phyloP scores from a whole-genome alignment of 192 early-diverging fungal species.

The Coemansia pectinata region DNA sequence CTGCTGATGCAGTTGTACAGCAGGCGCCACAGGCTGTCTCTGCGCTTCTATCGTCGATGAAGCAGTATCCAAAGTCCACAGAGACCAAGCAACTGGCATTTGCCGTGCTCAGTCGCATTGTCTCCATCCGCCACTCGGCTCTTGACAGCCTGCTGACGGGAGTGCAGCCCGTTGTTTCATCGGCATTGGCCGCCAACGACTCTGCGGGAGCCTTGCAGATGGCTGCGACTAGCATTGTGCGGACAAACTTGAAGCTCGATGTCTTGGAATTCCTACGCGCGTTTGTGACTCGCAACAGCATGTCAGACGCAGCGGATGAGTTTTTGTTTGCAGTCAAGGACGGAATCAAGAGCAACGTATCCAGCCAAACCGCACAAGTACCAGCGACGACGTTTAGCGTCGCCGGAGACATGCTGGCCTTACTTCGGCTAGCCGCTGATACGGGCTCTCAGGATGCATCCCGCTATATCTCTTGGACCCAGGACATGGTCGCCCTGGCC shows the following conservation, averaged over 20 bases:
- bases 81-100: constrained; percentile 53
- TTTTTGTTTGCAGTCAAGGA: constrained; percentile 22
- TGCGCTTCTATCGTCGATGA: constrained; percentile 28
- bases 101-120: constrained; percentile 28
- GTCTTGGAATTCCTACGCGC: constrained; percentile 36
- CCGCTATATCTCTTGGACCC: constrained; percentile 21
- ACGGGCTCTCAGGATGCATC: constrained; percentile 3
- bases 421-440: constrained; percentile 23
- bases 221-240: constrained; percentile 32
- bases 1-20: constrained; percentile 10
- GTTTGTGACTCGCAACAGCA: constrained; percentile 7
- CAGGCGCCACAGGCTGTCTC: constrained; percentile 31
- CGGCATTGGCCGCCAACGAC: constrained; percentile 29
- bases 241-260: constrained; percentile 46
- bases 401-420: constrained; percentile 10
- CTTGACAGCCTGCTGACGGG: constrained; percentile 23
- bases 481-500: constrained; percentile 15
- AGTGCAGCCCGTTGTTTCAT: constrained; percentile 20
- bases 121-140: constrained; percentile 1
- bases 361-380: constrained; percentile 34
- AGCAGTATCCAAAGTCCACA: constrained; percentile 29
- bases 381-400: constrained; percentile 23
- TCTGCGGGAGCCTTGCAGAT: constrained; percentile 31
- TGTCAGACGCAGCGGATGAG: constrained; percentile 17
- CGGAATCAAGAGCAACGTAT: constrained; percentile 14